Base-by-base conservation (phyloP, 2,329 filamentous ascomycete genomes). In the Hawksworthiomyces lignivorus region DNA sequence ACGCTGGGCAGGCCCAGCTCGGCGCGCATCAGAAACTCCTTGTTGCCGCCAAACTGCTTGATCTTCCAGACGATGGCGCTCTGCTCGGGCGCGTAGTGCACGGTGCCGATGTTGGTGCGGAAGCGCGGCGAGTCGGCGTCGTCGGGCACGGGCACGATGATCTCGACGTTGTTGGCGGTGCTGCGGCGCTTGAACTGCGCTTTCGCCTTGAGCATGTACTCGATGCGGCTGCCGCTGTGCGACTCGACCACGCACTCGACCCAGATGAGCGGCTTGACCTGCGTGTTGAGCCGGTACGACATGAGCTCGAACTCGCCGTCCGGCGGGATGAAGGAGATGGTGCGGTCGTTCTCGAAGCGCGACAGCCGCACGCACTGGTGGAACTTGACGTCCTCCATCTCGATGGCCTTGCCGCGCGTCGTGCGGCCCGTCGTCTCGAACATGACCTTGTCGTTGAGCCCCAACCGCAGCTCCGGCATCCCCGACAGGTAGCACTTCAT, bases 351-450 rank as follows among this genome's bases (percentile, higher is more conserved):
- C 64, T 98, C 92, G 66, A 98, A 98, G 52, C 92, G 80, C 36
- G 88, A 94, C 50, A 98, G 74, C 49, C 92, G 81, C 50, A 98
- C 92, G 59, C 92, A 98, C 63, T 98, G 92, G 66, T 98, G 92
- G 64, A 98, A 98, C 58, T 98, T 98, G 64, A 98, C 92, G 55
- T 98, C 92, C 59, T 98, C 92, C 92, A 98, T 98, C 68, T 98
- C 92, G 50, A 98, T 92, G 9, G 92, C 87, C 67, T 98, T 98
- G 47, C 92, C 92, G 56, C 92, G 73, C 30, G 90, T 97, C 14
- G 90, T 87, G 48, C 92, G 77, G 21, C 92, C 92, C 0, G 92
- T 98, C 4, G 88, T 94, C 68, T 98, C 92, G 58, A 98, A 98
- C 92, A 98, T 98, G 63, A 87, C 92, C 68, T 98, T 98, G 71